Evolutionary conservation across 1,284 basidiomycete genomes (phyloP), one percentile per base, ranked within the genome.

Genomic region (Vanrija pseudolonga): DNA sequence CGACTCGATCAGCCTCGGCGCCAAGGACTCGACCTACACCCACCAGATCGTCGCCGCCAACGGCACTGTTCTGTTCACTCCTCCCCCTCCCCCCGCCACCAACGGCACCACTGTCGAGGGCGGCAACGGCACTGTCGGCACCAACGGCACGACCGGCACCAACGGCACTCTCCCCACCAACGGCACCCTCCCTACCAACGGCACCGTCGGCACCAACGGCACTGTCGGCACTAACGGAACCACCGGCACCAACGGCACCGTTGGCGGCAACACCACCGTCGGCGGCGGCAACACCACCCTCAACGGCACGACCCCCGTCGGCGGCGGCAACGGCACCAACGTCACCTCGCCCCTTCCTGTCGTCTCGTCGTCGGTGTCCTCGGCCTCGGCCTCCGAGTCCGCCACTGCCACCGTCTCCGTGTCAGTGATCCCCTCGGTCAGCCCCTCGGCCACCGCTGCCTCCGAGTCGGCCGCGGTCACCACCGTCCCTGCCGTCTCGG

Each of bases 1-100:
- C 24, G 38, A 49, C 22, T 66, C 64, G 46, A 57, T 76, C 45
- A 58, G 53, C 23, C 62, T 66, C 38, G 53, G 63, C 17, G 69
- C 73, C 14, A 49, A 53, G 57, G 71, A 74, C 65, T 67, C 64
- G 24, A 65, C 69, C 18, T 64, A 64, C 55, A 50, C 57, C 32
- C 59, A 56, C 64, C 59, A 55, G 51, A 57, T 73, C 54, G 60
- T 59, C 39, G 60, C 51, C 55, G 60, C 43, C 12, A 69, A 66
- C 62, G 50, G 41, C 36, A 65, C 66, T 38, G 50, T 48, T 23
- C 32, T 32, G 2, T 12, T 20, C 53, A 22, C 38, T 47, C 32
- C 32, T 32, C 8, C 32, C 12, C 9, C 12, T 32, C 9, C 58
- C 61, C 11, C 42, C 40, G 45, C 55, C 57, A 40, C 57, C 61